Evolutionary conservation across 306 rosid species (phyloP).

Genomic region (Malus fusca): DNA sequence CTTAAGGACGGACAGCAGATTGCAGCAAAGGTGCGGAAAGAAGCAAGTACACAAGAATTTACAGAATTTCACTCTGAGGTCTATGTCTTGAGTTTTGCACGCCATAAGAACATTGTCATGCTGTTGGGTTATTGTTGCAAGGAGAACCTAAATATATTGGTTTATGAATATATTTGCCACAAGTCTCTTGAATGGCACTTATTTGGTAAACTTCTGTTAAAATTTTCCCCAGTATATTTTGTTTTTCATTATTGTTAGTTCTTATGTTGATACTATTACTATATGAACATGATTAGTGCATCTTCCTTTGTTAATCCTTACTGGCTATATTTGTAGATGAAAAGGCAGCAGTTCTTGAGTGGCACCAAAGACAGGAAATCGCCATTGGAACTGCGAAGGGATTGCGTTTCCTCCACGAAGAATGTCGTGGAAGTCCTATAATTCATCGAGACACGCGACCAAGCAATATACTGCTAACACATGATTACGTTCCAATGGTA

Average conservation of each 20-base stretch:
- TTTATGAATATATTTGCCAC: slow-evolving; percentile 81
- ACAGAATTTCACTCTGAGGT: slow-evolving; percentile 79
- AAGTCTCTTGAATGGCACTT: slow-evolving; percentile 80
- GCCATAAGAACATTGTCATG: slow-evolving; percentile 89
- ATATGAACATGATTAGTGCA: background rate
- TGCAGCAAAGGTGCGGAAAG: slow-evolving; percentile 81
- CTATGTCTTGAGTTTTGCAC: slow-evolving; percentile 68
- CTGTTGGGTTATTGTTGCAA: slow-evolving; percentile 79
- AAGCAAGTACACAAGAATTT: slow-evolving; percentile 70
- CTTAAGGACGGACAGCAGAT: slow-evolving; percentile 69
- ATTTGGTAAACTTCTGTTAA: slow-evolving; percentile 45
- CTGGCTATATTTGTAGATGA: slow-evolving; percentile 30
- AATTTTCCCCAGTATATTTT: background rate
- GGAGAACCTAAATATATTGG: slow-evolving; percentile 61
- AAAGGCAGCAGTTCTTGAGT: slow-evolving; percentile 46
- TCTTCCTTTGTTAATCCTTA: background rate
- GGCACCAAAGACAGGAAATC: slow-evolving; percentile 69
- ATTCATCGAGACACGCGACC: slow-evolving; percentile 84
- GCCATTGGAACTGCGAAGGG: slow-evolving; percentile 93
- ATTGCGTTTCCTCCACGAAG: slow-evolving; percentile 80
- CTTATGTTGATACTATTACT: background rate
- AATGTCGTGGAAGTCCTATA: slow-evolving; percentile 85
- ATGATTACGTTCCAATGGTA: slow-evolving; percentile 83
- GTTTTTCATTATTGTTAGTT: background rate
- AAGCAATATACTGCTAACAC: slow-evolving; percentile 83